Evolutionary conservation across 352 stramenopile genomes (phyloP).

Genomic region (Thraustotheca clavata): DNA sequence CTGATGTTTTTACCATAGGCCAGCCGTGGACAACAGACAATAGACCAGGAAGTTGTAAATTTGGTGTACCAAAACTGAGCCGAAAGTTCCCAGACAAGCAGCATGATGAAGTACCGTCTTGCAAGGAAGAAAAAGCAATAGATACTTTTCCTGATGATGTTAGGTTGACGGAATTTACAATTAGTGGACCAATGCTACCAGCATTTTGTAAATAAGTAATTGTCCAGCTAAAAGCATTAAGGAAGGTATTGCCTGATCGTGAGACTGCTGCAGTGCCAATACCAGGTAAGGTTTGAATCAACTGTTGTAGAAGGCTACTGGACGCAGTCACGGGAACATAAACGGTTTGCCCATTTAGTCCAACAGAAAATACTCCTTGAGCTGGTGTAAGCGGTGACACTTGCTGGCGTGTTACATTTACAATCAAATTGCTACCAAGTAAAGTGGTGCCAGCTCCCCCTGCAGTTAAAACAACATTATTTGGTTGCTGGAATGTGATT

Average conservation of each 20-base stretch:
- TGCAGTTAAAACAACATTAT: not conserved
- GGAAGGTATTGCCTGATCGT: not conserved
- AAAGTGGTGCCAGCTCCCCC: not conserved
- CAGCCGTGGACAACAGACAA: conserved; percentile 24
- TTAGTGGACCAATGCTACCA: conserved; percentile 24
- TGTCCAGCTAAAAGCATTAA: conserved; percentile 23
- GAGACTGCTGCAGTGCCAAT: conserved; percentile 19
- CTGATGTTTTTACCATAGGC: conserved; percentile 21
- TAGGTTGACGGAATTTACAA: conserved; percentile 20
- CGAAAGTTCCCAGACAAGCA: conserved; percentile 18
- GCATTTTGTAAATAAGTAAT: conserved; percentile 28
- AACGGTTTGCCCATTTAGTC: not conserved
- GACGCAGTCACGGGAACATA: not conserved
- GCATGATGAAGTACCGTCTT: conserved; percentile 16
- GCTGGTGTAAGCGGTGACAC: conserved; percentile 11
- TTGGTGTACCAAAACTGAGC: conserved; percentile 12
- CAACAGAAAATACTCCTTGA: conserved; percentile 1
- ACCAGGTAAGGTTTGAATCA: conserved; percentile 1
- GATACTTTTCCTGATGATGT: conserved; percentile 12
- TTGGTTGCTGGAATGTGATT: conserved; percentile 16
- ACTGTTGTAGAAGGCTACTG: not conserved
- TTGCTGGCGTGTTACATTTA: not conserved
- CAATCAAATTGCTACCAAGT: not conserved
- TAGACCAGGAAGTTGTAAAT: conserved; percentile 10
- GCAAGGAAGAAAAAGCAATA: not conserved